Evolutionary conservation across 768 basidiomycete species (phyloP).

Genomic region (Mycena amicta): DNA sequence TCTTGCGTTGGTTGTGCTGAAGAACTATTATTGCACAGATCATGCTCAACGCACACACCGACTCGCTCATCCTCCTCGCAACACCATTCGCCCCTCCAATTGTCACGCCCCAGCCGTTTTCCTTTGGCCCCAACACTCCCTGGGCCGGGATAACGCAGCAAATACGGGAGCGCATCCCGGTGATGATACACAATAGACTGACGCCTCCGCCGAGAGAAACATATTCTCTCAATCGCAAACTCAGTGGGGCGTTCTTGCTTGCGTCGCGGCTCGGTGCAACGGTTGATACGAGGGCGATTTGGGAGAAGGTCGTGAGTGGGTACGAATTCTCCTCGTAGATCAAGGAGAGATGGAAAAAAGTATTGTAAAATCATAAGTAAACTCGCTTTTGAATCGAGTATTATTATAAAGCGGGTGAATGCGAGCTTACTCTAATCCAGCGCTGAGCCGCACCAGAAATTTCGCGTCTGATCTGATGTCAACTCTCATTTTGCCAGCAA

Average conservation of each 20-base stretch:
- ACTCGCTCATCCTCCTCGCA: slow-evolving; percentile 82
- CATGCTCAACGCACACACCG: slow-evolving; percentile 87
- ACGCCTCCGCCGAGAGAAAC: slow-evolving; percentile 95
- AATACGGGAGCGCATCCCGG: slow-evolving; percentile 81
- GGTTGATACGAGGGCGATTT: slow-evolving; percentile 73
- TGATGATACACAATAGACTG: slow-evolving; percentile 86
- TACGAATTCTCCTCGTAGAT: slow-evolving; percentile 35
- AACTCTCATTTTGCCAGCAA: too few relatives aligned
- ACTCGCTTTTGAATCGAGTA: neutral
- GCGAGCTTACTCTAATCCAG: too few relatives aligned
- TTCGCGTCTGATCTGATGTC: too few relatives aligned
- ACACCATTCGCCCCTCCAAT: slow-evolving; percentile 68
- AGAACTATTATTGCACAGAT: slow-evolving; percentile 46
- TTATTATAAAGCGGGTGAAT: too few relatives aligned
- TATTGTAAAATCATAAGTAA: neutral
- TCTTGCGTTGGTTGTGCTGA: neutral
- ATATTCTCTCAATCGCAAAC: slow-evolving; percentile 89
- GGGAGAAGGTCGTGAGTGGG: slow-evolving; percentile 65
- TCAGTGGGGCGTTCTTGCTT: slow-evolving; percentile 81
- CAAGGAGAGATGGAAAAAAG: neutral
- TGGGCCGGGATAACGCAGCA: slow-evolving; percentile 76
- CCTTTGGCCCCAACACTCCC: slow-evolving; percentile 66
- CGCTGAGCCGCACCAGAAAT: too few relatives aligned
- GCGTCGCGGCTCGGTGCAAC: slow-evolving; percentile 74
- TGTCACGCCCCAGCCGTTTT: slow-evolving; percentile 67